Percentiles rank a stretch among this genome's conserved stretches.
Conservation (phyloP, 495 filamentous ascomycete genomes). For the Penicillium parvum region DNA sequence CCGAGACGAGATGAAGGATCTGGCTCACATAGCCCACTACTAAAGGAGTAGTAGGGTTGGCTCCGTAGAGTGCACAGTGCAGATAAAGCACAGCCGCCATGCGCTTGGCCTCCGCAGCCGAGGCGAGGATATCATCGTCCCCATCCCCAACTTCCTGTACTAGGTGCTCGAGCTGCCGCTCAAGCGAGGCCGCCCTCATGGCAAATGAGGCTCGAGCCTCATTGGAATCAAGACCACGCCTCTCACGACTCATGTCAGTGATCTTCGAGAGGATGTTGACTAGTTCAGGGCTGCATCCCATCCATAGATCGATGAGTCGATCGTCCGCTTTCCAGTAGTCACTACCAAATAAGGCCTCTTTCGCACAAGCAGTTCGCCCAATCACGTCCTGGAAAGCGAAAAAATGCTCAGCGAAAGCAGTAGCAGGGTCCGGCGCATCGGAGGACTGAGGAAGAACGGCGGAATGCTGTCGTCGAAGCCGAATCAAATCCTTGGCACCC, state of each 20-base stretch:
- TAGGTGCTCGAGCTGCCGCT: slow-evolving; percentile 27
- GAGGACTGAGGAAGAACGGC: slow-evolving; percentile 6
- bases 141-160: slow-evolving; percentile 34
- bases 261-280: slow-evolving; percentile 38
- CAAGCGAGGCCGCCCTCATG: slow-evolving; percentile 28
- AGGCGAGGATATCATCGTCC: slow-evolving; percentile 27
- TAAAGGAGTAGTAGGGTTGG: slow-evolving; percentile 33
- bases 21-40: slow-evolving; percentile 33
- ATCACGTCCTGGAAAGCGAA: slow-evolving; percentile 49
- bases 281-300: slow-evolving; percentile 44
- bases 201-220: slow-evolving; percentile 21
- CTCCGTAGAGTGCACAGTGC: slow-evolving; percentile 39
- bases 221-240: slow-evolving; percentile 25
- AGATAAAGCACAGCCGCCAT: slow-evolving; percentile 39
- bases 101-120: slow-evolving; percentile 40
- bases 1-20: slow-evolving; percentile 31
- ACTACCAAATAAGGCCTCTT: slow-evolving; percentile 35
- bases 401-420: slow-evolving; percentile 39
- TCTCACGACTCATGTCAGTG: slow-evolving; percentile 39
- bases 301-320: slow-evolving; percentile 38
- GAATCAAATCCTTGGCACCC: slow-evolving; percentile 42
- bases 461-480: slow-evolving; percentile 28
- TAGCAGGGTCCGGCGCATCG: slow-evolving; percentile 23
- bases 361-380: slow-evolving; percentile 43
- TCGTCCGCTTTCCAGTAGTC: slow-evolving; percentile 42